Evolutionary conservation across 2,329 filamentous ascomycete species (phyloP).

Genomic region (Didymellaceae sp.): DNA sequence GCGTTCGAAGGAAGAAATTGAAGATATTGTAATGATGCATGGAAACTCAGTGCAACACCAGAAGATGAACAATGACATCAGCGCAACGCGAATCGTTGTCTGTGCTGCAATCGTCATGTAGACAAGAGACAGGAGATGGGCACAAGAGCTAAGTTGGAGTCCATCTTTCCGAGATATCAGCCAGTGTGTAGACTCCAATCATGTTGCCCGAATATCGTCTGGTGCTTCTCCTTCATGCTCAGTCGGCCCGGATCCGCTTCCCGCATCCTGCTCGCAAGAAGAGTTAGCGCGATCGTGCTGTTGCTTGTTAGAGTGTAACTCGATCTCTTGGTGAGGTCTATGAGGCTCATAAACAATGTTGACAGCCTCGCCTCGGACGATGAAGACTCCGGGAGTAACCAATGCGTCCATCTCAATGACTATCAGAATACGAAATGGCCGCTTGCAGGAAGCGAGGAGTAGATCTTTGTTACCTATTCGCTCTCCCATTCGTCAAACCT

Average conservation of each 20-base stretch:
- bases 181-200: not conserved
- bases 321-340: conserved; percentile 14
- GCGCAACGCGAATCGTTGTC: not conserved
- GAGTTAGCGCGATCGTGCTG: conserved; percentile 14
- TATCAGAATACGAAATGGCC: not conserved
- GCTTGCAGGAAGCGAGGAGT: not conserved
- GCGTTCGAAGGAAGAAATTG: not conserved
- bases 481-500: conserved; percentile 18
- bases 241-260: conserved; percentile 16
- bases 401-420: not conserved
- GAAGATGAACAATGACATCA: not conserved
- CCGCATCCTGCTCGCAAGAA: conserved; percentile 3
- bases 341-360: conserved; percentile 11
- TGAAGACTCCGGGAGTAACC: not conserved
- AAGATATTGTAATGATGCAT: not conserved
- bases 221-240: not conserved
- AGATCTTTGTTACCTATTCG: not conserved
- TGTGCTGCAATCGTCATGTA: not conserved
- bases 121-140: too few relatives aligned
- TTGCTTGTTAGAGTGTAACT: not conserved
- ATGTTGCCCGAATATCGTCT: not conserved
- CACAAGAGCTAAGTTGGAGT: too few relatives aligned
- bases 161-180: not conserved
- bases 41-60: not conserved
- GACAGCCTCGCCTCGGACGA: not conserved